Conservation (phyloP, 371 early-diverging fungal genomes). For the Phascolomyces articulosus region DNA sequence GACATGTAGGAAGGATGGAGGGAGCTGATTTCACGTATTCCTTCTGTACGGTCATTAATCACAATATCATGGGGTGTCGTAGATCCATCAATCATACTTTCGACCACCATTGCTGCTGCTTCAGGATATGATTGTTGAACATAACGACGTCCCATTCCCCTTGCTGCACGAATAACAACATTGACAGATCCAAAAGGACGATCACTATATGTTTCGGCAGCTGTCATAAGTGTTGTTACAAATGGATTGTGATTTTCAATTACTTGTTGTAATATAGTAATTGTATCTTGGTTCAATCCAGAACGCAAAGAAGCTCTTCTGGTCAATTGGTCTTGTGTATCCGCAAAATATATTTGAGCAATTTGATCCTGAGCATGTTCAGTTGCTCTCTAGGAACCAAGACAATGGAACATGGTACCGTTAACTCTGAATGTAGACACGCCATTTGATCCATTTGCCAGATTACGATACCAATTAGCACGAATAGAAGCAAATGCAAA, state of each 20-base stretch:
- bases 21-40: not conserved
- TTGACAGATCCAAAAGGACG: not conserved
- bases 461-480: not conserved
- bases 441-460: not conserved
- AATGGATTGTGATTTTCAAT: not conserved
- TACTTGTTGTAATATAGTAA: not conserved
- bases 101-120: not conserved
- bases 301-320: not conserved
- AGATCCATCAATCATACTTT: not conserved
- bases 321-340: not conserved
- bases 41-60: not conserved
- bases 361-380: not conserved
- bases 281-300: not conserved
- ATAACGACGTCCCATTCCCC: not conserved
- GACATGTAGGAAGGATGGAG: not conserved
- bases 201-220: not conserved
- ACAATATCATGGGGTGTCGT: not conserved
- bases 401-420: not conserved
- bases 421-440: not conserved
- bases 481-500: not conserved
- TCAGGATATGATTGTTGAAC: not conserved
- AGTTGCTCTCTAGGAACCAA: not conserved
- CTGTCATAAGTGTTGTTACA: not conserved
- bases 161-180: not conserved
- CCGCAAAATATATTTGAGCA: conserved; percentile 5